Evolutionary conservation across 2,329 filamentous ascomycete species (phyloP), one percentile per base, ranked within the genome.

Genomic region (Venturia asperata): DNA sequence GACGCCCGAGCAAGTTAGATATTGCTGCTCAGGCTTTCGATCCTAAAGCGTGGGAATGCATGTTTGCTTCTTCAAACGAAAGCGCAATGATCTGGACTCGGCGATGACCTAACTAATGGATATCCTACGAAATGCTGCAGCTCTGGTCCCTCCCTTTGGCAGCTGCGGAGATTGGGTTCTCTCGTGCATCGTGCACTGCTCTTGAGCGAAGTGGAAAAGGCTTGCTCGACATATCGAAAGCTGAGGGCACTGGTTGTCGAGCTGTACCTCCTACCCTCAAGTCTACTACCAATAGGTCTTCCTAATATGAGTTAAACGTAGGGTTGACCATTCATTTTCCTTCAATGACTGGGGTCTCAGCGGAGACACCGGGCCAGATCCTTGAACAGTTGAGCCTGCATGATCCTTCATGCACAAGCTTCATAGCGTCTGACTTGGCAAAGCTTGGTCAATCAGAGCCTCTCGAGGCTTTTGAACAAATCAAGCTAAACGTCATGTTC

Each of bases 401-500:
- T 52, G 24, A 52, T 52, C 4, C 10, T 52, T 30, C 21, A 27
- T 52, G 52, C 52, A 21, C 19, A 58, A 58, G 52, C 52, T 58
- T 58, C 37, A 2, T 34, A 58, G 52, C 30, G 52, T 11, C 52
- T 37, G 10, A 21, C 52, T 58, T 58, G 52, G 52, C 52, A 58
- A 58, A 58, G 52, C 52, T 58, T 58, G 52, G 17, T 58, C 52
- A 58, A 58, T 58, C 52, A 58, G 15, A 58, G 52, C 52, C 52
- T 37, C 30, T 7, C 27, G 17, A 19, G 10, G 21, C n/a, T 21
- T 3, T 58, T 9, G 30, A 58, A 30, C 37, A 37, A n/a, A 3
- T 21, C 15, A 58, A 58, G 52, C 27, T 58, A 39, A 19, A 21
- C 27, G 49, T 55, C 49, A 30, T 34, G 49, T 55, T 34, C 49